These are phyloP conservation scores for Lathyrus oleraceus DNA, from an alignment of 306 rosid genomes.

Conservation along the genomic window DNA sequence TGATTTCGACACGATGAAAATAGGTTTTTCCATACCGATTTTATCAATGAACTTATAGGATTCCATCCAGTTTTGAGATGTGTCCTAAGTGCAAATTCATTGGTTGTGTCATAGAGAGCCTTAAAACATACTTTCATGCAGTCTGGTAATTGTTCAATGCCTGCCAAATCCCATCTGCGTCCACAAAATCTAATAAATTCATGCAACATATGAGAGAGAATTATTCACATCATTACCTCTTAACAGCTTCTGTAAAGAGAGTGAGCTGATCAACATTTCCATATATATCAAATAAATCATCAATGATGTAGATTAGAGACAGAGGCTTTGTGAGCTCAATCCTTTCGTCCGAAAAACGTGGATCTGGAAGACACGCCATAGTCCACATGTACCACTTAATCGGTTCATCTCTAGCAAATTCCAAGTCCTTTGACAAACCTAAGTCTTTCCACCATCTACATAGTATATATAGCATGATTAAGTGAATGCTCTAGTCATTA, in stretches of 20 bases:
- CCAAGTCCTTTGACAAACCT: conserved; percentile 44
- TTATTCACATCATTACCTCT: conserved; percentile 38
- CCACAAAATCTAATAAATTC: background rate
- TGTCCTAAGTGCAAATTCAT: conserved; percentile 36
- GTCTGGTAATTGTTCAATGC: conserved; percentile 35
- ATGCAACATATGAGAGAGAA: background rate
- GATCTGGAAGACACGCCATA: conserved; percentile 53
- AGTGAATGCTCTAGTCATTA: background rate
- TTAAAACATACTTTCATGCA: conserved; percentile 41
- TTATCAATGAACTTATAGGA: conserved; percentile 32
- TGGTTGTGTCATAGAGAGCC: conserved; percentile 32
- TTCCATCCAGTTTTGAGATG: conserved; percentile 41
- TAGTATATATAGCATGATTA: background rate
- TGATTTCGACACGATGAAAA: background rate
- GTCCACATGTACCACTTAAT: conserved; percentile 66
- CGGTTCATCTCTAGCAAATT: conserved; percentile 56
- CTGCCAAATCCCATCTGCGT: conserved; percentile 38
- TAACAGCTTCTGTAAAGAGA: conserved; percentile 51
- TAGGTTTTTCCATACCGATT: conserved; percentile 26
- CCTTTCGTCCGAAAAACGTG: conserved; percentile 44
- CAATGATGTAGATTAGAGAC: conserved; percentile 60
- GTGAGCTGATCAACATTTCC: conserved; percentile 52
- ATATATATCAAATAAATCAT: conserved; percentile 54
- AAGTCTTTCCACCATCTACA: conserved; percentile 66
- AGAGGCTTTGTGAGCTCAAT: conserved; percentile 54